These are phyloP conservation scores for Sarocladium brachiariae DNA, from an alignment of 2,329 filamentous ascomycete species.

Conservation along the genomic window DNA sequence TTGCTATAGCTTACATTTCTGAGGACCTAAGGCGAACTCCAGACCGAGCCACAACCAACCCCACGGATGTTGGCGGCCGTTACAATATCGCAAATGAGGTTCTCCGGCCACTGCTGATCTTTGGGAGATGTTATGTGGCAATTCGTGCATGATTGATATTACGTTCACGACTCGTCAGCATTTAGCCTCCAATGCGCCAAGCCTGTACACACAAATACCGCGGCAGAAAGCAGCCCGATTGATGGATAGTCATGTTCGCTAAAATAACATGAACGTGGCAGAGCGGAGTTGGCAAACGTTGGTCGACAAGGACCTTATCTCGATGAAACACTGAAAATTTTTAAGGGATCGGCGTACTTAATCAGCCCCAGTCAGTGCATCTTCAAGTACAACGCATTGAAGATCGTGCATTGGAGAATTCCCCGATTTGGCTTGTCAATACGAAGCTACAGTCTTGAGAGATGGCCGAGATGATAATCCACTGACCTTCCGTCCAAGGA, in stretches of 20 bases:
- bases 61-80: too few relatives aligned
- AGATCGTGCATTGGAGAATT: background rate
- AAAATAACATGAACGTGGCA: background rate
- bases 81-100: too few relatives aligned
- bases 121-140: too few relatives aligned
- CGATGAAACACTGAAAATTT: background rate
- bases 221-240: background rate
- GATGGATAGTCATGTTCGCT: background rate
- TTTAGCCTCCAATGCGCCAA: background rate
- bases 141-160: background rate
- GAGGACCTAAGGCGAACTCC: too few relatives aligned
- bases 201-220: background rate
- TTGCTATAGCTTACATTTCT: too few relatives aligned
- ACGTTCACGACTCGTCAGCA: background rate
- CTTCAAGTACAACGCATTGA: conserved; percentile 2
- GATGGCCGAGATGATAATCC: background rate
- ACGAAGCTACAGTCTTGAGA: background rate
- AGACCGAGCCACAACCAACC: too few relatives aligned
- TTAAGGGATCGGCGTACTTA: background rate
- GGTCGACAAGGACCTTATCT: background rate
- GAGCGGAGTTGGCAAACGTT: background rate
- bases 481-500: conserved; percentile 6
- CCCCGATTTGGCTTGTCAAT: background rate
- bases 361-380: conserved; percentile 1
- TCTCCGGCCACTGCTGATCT: too few relatives aligned